Conservation (phyloP, 2,329 filamentous ascomycete genomes). For the Mycogone perniciosa region DNA sequence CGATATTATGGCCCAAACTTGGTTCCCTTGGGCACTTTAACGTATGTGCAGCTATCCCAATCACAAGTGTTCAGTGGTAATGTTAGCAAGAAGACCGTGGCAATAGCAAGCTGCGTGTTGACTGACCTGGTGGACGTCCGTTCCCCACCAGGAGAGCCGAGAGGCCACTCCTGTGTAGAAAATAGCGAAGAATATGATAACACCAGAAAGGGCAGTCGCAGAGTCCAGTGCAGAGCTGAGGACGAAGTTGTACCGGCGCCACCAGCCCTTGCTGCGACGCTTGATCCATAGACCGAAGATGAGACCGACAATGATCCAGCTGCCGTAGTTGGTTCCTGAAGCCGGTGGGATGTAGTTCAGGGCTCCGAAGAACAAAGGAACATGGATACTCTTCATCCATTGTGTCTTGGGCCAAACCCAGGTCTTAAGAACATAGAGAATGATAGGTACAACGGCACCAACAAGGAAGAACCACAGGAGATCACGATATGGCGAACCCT, state of each 20-base stretch:
- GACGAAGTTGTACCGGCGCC: slow-evolving; percentile 27
- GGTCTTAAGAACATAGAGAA: slow-evolving; percentile 34
- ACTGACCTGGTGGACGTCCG: slow-evolving; percentile 6
- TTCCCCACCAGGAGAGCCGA: slow-evolving; percentile 27
- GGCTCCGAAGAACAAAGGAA: slow-evolving; percentile 26
- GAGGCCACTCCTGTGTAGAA: slow-evolving; percentile 25
- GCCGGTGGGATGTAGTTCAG: slow-evolving; percentile 29
- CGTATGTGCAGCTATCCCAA: slow-evolving; percentile 7
- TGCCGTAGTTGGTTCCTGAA: slow-evolving; percentile 27
- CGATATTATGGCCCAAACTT: too few species aligned
- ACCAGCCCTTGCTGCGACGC: slow-evolving; percentile 22
- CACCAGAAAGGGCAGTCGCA: slow-evolving; percentile 25
- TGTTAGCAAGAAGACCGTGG: too few species aligned
- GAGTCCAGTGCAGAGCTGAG: slow-evolving; percentile 27
- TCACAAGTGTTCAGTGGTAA: slow-evolving; percentile 3
- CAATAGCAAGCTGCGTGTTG: not conserved
- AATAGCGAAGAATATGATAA: slow-evolving; percentile 29
- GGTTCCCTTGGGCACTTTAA: too few species aligned
- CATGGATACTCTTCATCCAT: slow-evolving; percentile 25
- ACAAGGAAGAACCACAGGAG: slow-evolving; percentile 50
- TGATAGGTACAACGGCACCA: slow-evolving; percentile 41
- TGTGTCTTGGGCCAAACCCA: slow-evolving; percentile 18
- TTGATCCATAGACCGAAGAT: slow-evolving; percentile 23
- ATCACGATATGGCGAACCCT: slow-evolving; percentile 41
- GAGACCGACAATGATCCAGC: slow-evolving; percentile 26